Evolutionary conservation across 2,329 filamentous ascomycete genomes (phyloP).

Genomic region (Paracoccidioides brasiliensis): DNA sequence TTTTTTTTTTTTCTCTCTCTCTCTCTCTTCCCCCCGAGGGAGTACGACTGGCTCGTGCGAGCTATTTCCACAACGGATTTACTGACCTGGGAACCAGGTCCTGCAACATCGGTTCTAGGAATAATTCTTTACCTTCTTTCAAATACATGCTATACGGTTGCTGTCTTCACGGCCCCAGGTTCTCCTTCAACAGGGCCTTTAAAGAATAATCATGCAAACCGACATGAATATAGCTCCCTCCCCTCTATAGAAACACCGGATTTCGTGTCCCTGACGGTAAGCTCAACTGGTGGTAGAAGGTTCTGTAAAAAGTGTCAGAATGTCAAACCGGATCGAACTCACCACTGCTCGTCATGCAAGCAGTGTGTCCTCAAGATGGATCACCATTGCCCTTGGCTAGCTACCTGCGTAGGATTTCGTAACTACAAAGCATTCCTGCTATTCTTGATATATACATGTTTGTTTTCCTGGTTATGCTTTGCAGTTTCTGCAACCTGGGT

Average conservation of each 20-base stretch:
- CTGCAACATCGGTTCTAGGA: constrained; percentile 47
- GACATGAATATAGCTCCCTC: constrained; percentile 56
- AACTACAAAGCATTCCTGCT: constrained; percentile 95
- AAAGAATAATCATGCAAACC: constrained; percentile 14
- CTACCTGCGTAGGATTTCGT: constrained; percentile 80
- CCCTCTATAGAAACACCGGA: constrained; percentile 55
- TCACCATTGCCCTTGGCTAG: constrained; percentile 96
- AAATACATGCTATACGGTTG: constrained; percentile 80
- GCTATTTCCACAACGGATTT: constrained; percentile 2
- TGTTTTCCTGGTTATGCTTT: constrained; percentile 77
- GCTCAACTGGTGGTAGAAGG: constrained; percentile 70
- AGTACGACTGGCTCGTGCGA: too few species aligned
- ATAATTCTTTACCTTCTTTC: constrained; percentile 62
- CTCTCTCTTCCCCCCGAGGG: background rate
- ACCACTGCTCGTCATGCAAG: constrained; percentile 91
- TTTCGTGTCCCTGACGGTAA: constrained; percentile 76
- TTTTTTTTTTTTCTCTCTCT: too few species aligned
- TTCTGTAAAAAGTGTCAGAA: constrained; percentile 98
- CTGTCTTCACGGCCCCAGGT: constrained; percentile 86
- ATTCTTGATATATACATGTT: constrained; percentile 75
- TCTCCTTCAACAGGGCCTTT: constrained; percentile 32
- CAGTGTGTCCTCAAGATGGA: constrained; percentile 98
- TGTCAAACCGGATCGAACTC: constrained; percentile 85
- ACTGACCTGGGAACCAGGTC: constrained; percentile 15
- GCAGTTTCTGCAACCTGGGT: constrained; percentile 68